These are phyloP conservation scores for Boletus sp. DNA, from an alignment of 768 basidiomycete species.

Conservation along the genomic window DNA sequence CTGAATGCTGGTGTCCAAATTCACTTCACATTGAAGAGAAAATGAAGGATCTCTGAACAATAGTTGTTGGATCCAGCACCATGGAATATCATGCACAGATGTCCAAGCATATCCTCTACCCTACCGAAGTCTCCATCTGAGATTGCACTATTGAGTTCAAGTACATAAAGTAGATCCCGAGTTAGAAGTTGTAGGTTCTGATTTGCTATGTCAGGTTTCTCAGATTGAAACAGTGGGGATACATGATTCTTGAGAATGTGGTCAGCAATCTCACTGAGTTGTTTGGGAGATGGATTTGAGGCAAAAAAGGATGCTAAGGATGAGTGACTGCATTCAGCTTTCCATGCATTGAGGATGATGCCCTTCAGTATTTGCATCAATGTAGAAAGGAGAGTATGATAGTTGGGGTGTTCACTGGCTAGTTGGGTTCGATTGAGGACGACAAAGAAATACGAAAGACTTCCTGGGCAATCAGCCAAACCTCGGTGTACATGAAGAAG, in stretches of 20 bases:
- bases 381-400: conserved; percentile 26
- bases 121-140: conserved; percentile 32
- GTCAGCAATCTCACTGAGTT: not conserved
- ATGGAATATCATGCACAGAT: conserved; percentile 15
- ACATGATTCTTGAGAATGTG: not conserved
- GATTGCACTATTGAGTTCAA: conserved; percentile 28
- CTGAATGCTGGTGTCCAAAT: too few relatives aligned
- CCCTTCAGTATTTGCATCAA: conserved; percentile 33
- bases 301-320: conserved; percentile 18
- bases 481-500: not conserved
- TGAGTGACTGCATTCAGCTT: conserved; percentile 15
- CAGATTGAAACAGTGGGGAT: too few relatives aligned
- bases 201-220: too few relatives aligned
- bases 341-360: conserved; percentile 34
- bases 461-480: too few relatives aligned
- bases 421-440: conserved; percentile 6
- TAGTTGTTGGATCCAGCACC: conserved; percentile 23
- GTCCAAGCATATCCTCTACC: conserved; percentile 27
- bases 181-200: too few relatives aligned
- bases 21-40: conserved; percentile 20
- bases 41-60: conserved; percentile 16
- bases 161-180: conserved; percentile 19
- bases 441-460: too few relatives aligned
- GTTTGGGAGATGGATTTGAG: conserved; percentile 14
- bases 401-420: conserved; percentile 33